Percentiles rank a stretch among this genome's conserved stretches.
These are phyloP conservation scores for Solanum appendiculatum DNA, from an alignment of 257 asterid species.

Conservation along the genomic window DNA sequence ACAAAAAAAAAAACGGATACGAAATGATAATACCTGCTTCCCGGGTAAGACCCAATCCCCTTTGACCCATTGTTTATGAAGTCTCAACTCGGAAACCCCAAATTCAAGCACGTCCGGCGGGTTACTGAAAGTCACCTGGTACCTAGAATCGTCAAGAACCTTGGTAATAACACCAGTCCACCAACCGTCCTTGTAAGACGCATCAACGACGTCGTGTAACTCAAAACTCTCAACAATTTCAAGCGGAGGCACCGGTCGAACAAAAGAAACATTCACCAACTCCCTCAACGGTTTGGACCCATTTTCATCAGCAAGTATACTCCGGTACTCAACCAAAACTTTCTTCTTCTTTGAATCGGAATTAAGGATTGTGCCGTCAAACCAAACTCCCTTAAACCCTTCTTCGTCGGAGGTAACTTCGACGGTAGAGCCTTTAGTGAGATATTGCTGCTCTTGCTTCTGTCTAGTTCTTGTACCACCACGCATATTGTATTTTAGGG, in stretches of 20 bases:
- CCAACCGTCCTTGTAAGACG: slow-evolving; percentile 56
- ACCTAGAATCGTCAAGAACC: slow-evolving; percentile 14
- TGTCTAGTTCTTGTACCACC: not conserved
- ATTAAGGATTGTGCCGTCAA: slow-evolving; percentile 29
- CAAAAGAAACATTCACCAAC: slow-evolving; percentile 10
- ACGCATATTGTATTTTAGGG: slow-evolving; percentile 7
- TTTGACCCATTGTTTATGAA: slow-evolving; percentile 56
- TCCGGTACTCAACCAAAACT: slow-evolving; percentile 37
- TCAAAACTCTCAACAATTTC: slow-evolving; percentile 8
- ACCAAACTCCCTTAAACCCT: slow-evolving; percentile 34
- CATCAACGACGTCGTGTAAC: slow-evolving; percentile 48
- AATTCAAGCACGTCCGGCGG: slow-evolving; percentile 57
- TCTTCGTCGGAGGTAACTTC: slow-evolving; percentile 51
- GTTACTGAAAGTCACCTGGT: slow-evolving; percentile 27
- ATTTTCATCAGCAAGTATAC: slow-evolving; percentile 25
- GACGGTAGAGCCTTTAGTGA: slow-evolving; percentile 17
- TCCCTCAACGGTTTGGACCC: slow-evolving; percentile 30
- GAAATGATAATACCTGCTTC: slow-evolving; percentile 32
- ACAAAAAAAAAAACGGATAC: not conserved
- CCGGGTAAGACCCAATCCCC: slow-evolving; percentile 46
- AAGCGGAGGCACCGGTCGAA: slow-evolving; percentile 48
- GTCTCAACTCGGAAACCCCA: slow-evolving; percentile 38
- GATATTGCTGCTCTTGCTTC: not conserved
- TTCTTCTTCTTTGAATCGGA: not conserved
- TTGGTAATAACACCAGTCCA: slow-evolving; percentile 45